Evolutionary conservation across 345 rosid species (phyloP), one percentile per base, ranked within the genome.

Genomic region (Balakata baccata): DNA sequence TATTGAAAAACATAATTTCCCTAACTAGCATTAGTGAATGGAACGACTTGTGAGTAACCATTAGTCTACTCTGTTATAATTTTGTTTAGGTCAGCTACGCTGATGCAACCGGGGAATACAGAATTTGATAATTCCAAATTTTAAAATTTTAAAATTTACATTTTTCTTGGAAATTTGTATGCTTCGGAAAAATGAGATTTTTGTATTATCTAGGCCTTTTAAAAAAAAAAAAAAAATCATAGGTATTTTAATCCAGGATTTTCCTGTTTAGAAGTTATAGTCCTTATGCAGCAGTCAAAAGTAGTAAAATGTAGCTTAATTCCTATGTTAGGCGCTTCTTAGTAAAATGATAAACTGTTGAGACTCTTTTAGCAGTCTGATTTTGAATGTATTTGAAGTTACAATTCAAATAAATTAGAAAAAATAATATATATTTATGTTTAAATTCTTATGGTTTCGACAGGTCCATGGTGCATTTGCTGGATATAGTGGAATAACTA

Each of bases 381-480:
- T 29, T 29, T 29, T 29, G 1, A 29, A 29, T 29, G 34, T 29
- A 29, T 29, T 29, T 29, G 53, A 50, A 50, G 16, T 10, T 50
- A 16, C 53, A 10, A 50, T 2, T 3, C 17, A 52, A 14, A 52
- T 52, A 0, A 22, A 52, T 12, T 52, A 18, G 7, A 52, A n/a
- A 52, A 16, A 52, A 6, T 17, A 14, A 17, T 52, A 0, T 5
- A 52, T 52, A 52, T 17, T 43, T 52, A 52, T 18, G 12, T 52
- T 4, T 17, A 52, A 5, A 52, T 52, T 52, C 20, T 12, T 17
- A 9, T 52, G 56, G 39, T 75, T 66, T 67, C 76, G 77, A 71
- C 92, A 95, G 99, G 98, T 91, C 65, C 98, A 90, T 78, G 98
- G 96, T 49, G 98, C 98, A 54, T 95, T 95, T 83, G 98, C 97